Evolutionary conservation across 2,329 filamentous ascomycete species (phyloP), one percentile per base, ranked within the genome.

Genomic region (Fusarium redolens): DNA sequence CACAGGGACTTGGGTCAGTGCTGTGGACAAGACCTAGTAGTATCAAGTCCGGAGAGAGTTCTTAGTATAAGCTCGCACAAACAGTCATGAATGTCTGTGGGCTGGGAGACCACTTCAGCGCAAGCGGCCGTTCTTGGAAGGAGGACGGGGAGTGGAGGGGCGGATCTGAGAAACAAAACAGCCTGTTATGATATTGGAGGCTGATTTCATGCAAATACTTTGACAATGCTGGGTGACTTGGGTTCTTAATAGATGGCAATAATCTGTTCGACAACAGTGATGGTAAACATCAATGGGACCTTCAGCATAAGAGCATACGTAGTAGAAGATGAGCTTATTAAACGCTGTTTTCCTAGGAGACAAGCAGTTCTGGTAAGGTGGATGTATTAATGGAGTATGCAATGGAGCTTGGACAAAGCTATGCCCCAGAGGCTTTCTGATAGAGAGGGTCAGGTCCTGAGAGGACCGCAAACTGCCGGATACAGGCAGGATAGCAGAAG

Each of bases 61-160:
- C 69, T 75, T 65, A 70, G 73, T 62, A 64, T 69, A 66, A 64
- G 62, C 68, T 65, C 47, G 71, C 69, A 67, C 54, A 72, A 75
- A 72, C 73, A 61, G 77, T 63, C 66, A 75, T 64, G 57, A 71
- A 61, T 69, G 72, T 70, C 75, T 74, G 77, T 73, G 73, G 74
- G 69, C 71, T 77, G 65, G 69, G 64, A 77, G 69, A 70, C 73
- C 72, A 71, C 73, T 75, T 73, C 81, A 83, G 81, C 81, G 82
- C 81, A 83, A 82, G 82, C 81, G 81, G 81, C 84, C 84, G 78
- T 81, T 84, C 83, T 85, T 81, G 85, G 85, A 86, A 86, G 85
- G 84, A 85, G 84, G 82, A 81, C 68, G 67, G 69, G 69, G 73
- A 64, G 70, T 73, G 77, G 75, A 77, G 73, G 75, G 75, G 75